Evolutionary conservation across 176 grass and related monocot species (phyloP).

Genomic region (Ensete ventricosum): DNA sequence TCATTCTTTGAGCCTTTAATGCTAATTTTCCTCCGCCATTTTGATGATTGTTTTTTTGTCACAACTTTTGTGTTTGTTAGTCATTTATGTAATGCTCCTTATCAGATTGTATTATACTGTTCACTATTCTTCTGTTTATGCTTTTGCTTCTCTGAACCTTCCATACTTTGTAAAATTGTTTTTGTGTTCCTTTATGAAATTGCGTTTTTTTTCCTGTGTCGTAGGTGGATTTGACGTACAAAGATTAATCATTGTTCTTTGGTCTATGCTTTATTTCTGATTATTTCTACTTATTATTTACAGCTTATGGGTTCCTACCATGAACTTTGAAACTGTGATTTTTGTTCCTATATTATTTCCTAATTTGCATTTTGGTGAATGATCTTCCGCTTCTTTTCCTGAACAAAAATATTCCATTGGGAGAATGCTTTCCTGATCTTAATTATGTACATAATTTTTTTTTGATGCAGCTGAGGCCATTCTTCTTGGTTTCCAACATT

Average conservation of each 20-base stretch:
- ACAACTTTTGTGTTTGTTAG: conserved; percentile 8
- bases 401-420: not conserved
- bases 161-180: too few species aligned
- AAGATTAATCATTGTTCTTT: too few species aligned
- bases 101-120: too few species aligned
- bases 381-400: not conserved
- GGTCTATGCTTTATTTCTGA: not conserved
- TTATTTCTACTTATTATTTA: not conserved
- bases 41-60: not conserved
- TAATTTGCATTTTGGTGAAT: too few species aligned
- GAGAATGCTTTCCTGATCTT: not conserved
- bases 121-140: too few species aligned
- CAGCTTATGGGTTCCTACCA: not conserved
- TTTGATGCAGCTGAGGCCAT: conserved; percentile 72
- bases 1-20: not conserved
- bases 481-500: conserved; percentile 90
- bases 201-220: too few species aligned
- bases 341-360: too few species aligned
- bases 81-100: not conserved
- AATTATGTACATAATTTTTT: not conserved
- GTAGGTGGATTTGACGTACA: too few species aligned
- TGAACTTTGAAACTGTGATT: too few species aligned
- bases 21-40: not conserved
- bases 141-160: too few species aligned
- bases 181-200: too few species aligned